These are phyloP conservation scores for Backusella morwellensis DNA, from an alignment of 192 early-diverging fungal species.

Conservation along the genomic window DNA sequence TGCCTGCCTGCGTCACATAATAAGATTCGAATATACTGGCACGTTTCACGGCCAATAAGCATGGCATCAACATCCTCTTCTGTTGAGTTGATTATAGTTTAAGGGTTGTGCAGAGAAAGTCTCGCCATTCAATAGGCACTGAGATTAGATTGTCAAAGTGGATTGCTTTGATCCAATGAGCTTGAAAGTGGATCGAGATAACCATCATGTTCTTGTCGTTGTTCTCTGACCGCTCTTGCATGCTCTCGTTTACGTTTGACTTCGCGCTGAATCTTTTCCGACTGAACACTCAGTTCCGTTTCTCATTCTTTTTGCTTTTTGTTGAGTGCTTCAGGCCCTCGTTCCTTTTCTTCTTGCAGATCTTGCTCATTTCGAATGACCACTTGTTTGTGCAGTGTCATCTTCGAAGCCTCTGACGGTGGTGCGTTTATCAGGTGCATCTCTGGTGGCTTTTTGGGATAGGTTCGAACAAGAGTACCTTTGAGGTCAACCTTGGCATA, in stretches of 20 bases:
- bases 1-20: no score
- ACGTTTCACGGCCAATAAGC: slow-evolving; percentile 41
- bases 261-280: slow-evolving; percentile 30
- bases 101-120: slow-evolving; percentile 35
- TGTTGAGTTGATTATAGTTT: slow-evolving; percentile 15
- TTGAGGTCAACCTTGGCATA: slow-evolving; percentile 49
- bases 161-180: slow-evolving; percentile 20
- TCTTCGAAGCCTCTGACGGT: slow-evolving; percentile 47
- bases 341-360: slow-evolving; percentile 44
- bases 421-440: slow-evolving; percentile 47
- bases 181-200: neutral
- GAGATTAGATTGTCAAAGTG: slow-evolving; percentile 27
- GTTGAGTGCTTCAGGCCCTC: slow-evolving; percentile 32
- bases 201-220: slow-evolving; percentile 24
- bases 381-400: slow-evolving; percentile 58
- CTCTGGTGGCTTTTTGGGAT: slow-evolving; percentile 62
- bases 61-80: neutral
- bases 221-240: slow-evolving; percentile 19
- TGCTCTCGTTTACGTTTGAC: neutral
- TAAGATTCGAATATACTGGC: no score
- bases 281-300: slow-evolving; percentile 31
- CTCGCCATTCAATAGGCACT: slow-evolving; percentile 18
- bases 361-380: slow-evolving; percentile 45
- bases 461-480: slow-evolving; percentile 63
- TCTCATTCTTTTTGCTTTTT: slow-evolving; percentile 40